Conservation (phyloP, 176 grass and related monocot species). For the Rhipidocladum racemiflorum region DNA sequence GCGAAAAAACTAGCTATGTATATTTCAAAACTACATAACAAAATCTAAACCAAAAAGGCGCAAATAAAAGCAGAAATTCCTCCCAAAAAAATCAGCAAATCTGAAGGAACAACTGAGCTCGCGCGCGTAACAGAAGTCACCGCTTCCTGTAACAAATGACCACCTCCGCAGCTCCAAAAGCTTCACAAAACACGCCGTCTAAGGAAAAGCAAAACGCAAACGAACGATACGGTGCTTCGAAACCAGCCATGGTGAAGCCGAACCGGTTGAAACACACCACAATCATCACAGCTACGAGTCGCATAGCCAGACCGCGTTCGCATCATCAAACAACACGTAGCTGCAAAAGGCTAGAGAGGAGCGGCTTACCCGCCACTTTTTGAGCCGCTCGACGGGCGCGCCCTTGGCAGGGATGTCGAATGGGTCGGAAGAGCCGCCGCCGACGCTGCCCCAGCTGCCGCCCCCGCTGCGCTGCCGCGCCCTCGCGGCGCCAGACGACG, state of each 20-base stretch:
- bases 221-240: neutral
- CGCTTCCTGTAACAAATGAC: neutral
- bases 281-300: neutral
- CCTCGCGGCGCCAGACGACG: conserved; percentile 22
- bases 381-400: conserved; percentile 56
- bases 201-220: neutral
- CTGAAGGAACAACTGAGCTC: neutral
- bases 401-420: conserved; percentile 73
- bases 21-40: neutral
- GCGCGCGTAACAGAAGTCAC: neutral
- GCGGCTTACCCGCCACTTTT: conserved; percentile 63
- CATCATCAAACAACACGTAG: neutral
- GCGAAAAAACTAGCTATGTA: too few relatives aligned
- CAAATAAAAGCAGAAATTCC: neutral
- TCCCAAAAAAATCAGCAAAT: neutral
- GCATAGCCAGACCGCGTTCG: neutral
- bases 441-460: neutral
- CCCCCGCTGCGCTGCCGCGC: conserved; percentile 17
- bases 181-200: neutral
- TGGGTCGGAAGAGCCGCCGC: neutral
- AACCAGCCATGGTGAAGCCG: neutral
- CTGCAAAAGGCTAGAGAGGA: neutral
- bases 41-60: neutral
- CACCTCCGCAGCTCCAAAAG: neutral
- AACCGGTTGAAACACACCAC: neutral